Conservation (phyloP, 768 basidiomycete species). For the Agaricus subrufescens region DNA sequence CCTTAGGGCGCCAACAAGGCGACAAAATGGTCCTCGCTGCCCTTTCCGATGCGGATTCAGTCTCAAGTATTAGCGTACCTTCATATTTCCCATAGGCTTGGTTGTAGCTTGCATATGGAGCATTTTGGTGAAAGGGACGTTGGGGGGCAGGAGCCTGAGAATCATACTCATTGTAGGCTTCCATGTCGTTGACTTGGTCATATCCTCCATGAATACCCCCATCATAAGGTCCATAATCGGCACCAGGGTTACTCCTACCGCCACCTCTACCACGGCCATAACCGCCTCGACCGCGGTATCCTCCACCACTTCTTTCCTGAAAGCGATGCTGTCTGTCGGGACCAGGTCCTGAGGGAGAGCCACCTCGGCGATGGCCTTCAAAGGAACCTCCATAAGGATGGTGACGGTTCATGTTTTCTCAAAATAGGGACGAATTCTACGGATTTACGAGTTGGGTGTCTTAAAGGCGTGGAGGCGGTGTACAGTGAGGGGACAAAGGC, state of each 20-base stretch:
- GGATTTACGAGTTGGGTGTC: conserved; percentile 9
- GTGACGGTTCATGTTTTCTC: conserved; percentile 74
- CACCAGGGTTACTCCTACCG: conserved; percentile 27
- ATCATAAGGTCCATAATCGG: conserved; percentile 52
- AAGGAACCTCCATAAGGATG: conserved; percentile 77
- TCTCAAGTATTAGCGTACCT: conserved; percentile 84
- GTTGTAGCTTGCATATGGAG: conserved; percentile 48
- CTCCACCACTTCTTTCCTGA: conserved; percentile 52
- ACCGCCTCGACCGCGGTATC: conserved; percentile 42
- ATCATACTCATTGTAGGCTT: conserved; percentile 70
- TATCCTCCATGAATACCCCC: conserved; percentile 24
- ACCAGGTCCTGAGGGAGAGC: conserved; percentile 60
- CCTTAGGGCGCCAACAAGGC: conserved; percentile 40
- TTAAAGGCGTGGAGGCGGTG: conserved; percentile 29
- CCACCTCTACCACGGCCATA: conserved; percentile 62
- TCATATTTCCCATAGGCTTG: conserved; percentile 66
- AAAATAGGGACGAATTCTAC: conserved; percentile 15
- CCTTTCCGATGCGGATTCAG: conserved; percentile 42
- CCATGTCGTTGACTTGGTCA: conserved; percentile 56
- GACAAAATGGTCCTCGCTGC: conserved; percentile 30
- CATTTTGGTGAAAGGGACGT: conserved; percentile 66
- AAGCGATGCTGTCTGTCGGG: conserved; percentile 69
- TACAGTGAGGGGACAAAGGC: conserved; percentile 7
- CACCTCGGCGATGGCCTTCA: conserved; percentile 59
- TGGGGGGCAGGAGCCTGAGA: conserved; percentile 39